Conservation (phyloP, 2,329 filamentous ascomycete genomes). For the Sordariomycetes sp. region DNA sequence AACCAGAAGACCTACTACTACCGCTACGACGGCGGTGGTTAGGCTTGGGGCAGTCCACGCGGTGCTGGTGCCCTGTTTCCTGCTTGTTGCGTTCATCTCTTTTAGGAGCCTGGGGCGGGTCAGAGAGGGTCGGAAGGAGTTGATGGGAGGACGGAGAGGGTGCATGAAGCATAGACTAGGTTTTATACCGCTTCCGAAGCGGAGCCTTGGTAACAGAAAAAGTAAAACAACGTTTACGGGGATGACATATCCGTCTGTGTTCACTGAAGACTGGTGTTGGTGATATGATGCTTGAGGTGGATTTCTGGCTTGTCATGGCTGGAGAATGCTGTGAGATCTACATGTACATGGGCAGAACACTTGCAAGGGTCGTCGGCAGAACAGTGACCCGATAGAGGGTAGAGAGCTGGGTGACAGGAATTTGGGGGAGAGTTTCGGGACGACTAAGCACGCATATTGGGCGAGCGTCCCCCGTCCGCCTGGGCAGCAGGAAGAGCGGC, state of each 20-base stretch:
- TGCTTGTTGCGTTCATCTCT: background rate
- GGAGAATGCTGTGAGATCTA: background rate
- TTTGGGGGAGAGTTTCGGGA: background rate
- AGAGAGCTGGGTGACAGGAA: background rate
- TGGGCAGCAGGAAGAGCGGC: background rate
- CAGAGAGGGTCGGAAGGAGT: too few species aligned
- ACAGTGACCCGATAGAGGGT: background rate
- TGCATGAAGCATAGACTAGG: too few species aligned
- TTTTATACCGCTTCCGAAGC: background rate
- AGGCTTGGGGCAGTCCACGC: slow-evolving; percentile 1
- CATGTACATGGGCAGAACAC: too few species aligned
- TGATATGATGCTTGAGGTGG: background rate
- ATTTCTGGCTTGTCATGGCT: background rate
- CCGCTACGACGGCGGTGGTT: slow-evolving; percentile 33
- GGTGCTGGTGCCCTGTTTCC: background rate
- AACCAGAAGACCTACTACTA: slow-evolving; percentile 56
- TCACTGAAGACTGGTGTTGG: too few species aligned
- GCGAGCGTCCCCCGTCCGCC: background rate
- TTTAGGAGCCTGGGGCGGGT: background rate
- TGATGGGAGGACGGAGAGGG: too few species aligned
- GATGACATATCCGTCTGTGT: too few species aligned
- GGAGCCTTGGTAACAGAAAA: background rate
- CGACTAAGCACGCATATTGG: background rate
- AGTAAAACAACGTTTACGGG: too few species aligned
- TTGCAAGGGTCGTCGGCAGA: too few species aligned